Base-by-base conservation (phyloP, 257 asterid genomes). In the Mentha longifolia region DNA sequence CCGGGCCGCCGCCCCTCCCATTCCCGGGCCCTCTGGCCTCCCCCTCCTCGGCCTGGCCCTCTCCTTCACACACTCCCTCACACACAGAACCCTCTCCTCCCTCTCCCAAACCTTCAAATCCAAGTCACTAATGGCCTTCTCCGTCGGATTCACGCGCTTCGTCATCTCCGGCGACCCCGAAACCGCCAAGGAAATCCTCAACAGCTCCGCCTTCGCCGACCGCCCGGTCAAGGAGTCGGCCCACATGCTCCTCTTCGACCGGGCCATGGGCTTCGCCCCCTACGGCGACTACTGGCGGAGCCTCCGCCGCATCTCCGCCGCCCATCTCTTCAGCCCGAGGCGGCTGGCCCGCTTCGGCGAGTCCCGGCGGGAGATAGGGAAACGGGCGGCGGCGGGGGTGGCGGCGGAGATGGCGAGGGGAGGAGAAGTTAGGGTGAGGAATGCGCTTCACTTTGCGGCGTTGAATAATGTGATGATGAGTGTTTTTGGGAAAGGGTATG, bases 181-280 rank as follows among this genome's bases (percentile, higher is more conserved):
- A 2, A 83, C 91, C 0, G 98, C 98, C 0, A 88, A 70, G 28
- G 94, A 89, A 31, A 86, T 92, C 3, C 50, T 90, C 5, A 77
- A 52, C 58, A 88, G 97, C 77, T 81, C 97, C 2, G 95, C 88
- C 54, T 92, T 90, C 47, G 96, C 98, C 0, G 96, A 92, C 50
- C 65, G 98, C 59, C 98, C 98, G 0, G 86, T 92, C 0, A 92
- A 92, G 42, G 97, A 90, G 60, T 85, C 96, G 0, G 96, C 96
- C 0, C 79, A 84, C 33, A 84, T 70, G 77, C 92, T 92, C 3
- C 22, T 92, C 74, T 92, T 92, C 22, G 83, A 88, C 16, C 80
- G 88, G 19, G 98, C 98, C 39, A 92, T 92, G 95, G 98, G 98
- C 0, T 92, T 92, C 66, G 96, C 98, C 1, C 92, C 95, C 4